phyloP scores from a whole-genome alignment of 768 basidiomycete genomes.

The Pleurotus cornucopiae region DNA sequence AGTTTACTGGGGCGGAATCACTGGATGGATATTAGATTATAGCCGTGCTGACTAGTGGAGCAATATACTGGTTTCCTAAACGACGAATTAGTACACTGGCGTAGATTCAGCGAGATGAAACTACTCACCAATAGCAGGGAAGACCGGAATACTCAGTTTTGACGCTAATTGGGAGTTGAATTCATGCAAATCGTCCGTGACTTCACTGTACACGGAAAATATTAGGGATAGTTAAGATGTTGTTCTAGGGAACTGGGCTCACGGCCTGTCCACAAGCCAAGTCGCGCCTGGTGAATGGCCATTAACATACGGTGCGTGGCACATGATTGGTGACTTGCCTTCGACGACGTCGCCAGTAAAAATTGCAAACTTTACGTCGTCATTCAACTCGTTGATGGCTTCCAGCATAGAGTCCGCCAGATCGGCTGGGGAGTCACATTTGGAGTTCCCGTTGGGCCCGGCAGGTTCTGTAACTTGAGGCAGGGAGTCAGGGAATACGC shows the following conservation, averaged over 20 bases:
- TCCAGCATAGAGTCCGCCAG: constrained; percentile 33
- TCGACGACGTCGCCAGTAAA: constrained; percentile 40
- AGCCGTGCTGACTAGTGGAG: too few relatives aligned
- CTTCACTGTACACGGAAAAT: constrained; percentile 13
- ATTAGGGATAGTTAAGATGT: not conserved
- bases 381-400: constrained; percentile 20
- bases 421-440: constrained; percentile 30
- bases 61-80: constrained; percentile 20
- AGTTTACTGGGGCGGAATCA: constrained; percentile 36
- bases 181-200: constrained; percentile 22
- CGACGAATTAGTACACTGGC: not conserved
- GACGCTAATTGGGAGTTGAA: constrained; percentile 24
- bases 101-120: not conserved
- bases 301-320: not conserved
- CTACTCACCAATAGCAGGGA: constrained; percentile 23
- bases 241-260: constrained; percentile 6
- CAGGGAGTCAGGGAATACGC: constrained; percentile 21
- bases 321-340: constrained; percentile 12
- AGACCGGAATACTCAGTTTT: constrained; percentile 21
- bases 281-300: constrained; percentile 15
- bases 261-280: constrained; percentile 26
- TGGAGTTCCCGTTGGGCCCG: constrained; percentile 22
- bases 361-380: constrained; percentile 24
- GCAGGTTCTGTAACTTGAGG: constrained; percentile 23
- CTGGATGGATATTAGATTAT: constrained; percentile 16